phyloP scores from a whole-genome alignment of 371 early-diverging fungal species.

The Lichtheimia hyalospora region DNA sequence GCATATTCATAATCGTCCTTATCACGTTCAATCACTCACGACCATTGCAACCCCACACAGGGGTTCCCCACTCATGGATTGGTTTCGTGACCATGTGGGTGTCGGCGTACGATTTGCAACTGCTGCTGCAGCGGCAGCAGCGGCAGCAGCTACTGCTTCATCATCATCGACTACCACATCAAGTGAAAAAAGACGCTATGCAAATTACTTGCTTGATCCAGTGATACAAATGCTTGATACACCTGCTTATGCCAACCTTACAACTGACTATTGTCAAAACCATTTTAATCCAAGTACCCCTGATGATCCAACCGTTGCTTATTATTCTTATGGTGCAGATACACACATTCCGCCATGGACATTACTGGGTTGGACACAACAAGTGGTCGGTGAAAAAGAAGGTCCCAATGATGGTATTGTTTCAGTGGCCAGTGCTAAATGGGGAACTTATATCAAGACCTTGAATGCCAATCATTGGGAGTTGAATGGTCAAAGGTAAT shows the following conservation, averaged over 20 bases:
- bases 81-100: constrained; percentile 79
- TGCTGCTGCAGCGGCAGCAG: neutral
- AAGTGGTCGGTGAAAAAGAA: constrained; percentile 72
- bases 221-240: constrained; percentile 65
- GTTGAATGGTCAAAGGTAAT: constrained; percentile 53
- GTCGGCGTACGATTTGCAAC: constrained; percentile 29
- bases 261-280: constrained; percentile 78
- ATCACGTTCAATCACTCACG: constrained; percentile 72
- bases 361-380: constrained; percentile 64
- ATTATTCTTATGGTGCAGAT: constrained; percentile 79
- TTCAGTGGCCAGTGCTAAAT: constrained; percentile 71
- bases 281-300: constrained; percentile 88
- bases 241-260: constrained; percentile 89
- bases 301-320: constrained; percentile 71
- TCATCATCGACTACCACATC: neutral
- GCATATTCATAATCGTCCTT: constrained; percentile 67
- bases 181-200: neutral
- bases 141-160: constrained; percentile 1
- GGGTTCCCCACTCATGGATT: constrained; percentile 90
- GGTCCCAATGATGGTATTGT: constrained; percentile 94
- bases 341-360: constrained; percentile 54
- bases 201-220: constrained; percentile 7
- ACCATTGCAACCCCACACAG: constrained; percentile 93
- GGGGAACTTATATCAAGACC: constrained; percentile 87
- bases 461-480: constrained; percentile 87